phyloP scores from a whole-genome alignment of 345 rosid species.

The Pistacia integerrima region DNA sequence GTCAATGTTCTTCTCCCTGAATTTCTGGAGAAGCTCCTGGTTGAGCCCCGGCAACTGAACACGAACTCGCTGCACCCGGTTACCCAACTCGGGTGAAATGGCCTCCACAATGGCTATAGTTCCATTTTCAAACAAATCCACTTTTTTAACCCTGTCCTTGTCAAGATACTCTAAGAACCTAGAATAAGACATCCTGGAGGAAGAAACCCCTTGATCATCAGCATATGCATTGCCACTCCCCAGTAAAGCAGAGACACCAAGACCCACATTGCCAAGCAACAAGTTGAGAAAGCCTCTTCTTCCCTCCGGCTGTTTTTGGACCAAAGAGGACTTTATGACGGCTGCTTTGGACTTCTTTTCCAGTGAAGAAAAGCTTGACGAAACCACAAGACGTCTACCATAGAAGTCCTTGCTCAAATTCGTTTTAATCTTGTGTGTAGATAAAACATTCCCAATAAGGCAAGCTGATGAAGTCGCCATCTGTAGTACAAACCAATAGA shows the following conservation, averaged over 20 bases:
- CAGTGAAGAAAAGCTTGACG: constrained; percentile 32
- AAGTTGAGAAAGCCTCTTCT: constrained; percentile 77
- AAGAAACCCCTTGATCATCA: constrained; percentile 90
- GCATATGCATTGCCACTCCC: constrained; percentile 77
- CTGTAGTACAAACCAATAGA: constrained; percentile 22
- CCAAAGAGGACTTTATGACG: constrained; percentile 55
- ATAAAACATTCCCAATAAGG: constrained; percentile 63
- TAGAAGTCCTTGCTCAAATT: constrained; percentile 38
- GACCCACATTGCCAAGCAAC: constrained; percentile 66
- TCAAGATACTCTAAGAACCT: constrained; percentile 95
- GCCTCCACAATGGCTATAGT: constrained; percentile 99
- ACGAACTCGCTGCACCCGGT: constrained; percentile 90
- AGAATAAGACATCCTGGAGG: constrained; percentile 98
- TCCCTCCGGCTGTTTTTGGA: constrained; percentile 48
- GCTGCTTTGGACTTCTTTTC: constrained; percentile 42
- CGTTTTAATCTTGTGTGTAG: constrained; percentile 39
- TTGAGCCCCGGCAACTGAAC: constrained; percentile 95
- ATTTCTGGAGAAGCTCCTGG: constrained; percentile 95
- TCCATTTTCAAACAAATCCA: constrained; percentile 94
- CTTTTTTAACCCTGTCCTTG: constrained; percentile 82
- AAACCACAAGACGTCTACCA: constrained; percentile 39
- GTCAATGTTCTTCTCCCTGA: constrained; percentile 92
- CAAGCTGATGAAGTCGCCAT: constrained; percentile 84
- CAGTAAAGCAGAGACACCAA: constrained; percentile 58
- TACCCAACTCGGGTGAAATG: constrained; percentile 93